phyloP scores from a whole-genome alignment of 1,284 basidiomycete genomes.

The Ustilago lituana region DNA sequence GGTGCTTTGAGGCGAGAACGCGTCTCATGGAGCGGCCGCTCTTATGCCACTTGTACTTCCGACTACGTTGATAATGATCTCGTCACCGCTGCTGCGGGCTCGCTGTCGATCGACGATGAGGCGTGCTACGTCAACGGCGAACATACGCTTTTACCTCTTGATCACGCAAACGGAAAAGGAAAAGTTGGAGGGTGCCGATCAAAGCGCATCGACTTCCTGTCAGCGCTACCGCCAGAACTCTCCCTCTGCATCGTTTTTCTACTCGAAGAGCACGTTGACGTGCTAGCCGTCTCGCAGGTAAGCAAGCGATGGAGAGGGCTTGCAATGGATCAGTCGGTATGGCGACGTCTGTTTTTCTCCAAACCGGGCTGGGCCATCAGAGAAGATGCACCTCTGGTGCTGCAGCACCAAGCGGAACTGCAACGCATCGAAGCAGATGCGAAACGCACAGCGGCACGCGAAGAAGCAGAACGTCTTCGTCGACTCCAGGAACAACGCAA shows the following conservation, averaged over 20 bases:
- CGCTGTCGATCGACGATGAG: conserved; percentile 15
- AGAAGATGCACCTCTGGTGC: conserved; percentile 41
- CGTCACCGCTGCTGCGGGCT: not conserved
- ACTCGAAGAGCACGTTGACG: conserved; percentile 27
- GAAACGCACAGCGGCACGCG: conserved; percentile 7
- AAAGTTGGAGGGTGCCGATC: not conserved
- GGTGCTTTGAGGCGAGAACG: conserved; percentile 16
- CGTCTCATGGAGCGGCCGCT: conserved; percentile 17
- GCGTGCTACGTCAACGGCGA: conserved; percentile 28
- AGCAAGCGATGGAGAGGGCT: conserved; percentile 35
- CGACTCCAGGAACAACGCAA: conserved; percentile 17
- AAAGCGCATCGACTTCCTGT: conserved; percentile 45
- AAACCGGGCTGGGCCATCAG: conserved; percentile 49
- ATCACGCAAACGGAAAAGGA: not conserved
- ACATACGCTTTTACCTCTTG: not conserved
- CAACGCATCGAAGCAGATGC: conserved; percentile 16
- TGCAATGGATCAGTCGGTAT: conserved; percentile 38
- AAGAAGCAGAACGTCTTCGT: conserved; percentile 22
- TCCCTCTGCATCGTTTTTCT: conserved; percentile 40
- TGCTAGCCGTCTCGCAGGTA: conserved; percentile 31
- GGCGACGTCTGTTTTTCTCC: conserved; percentile 45
- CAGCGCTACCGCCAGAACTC: conserved; percentile 43
- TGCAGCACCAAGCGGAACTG: conserved; percentile 34
- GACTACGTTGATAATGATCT: conserved; percentile 22
- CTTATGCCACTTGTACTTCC: conserved; percentile 9